A percentile compares a stretch with the other conserved stretches of the same genome.
phyloP scores from a whole-genome alignment of 495 filamentous ascomycete genomes.

The Mytilinidion resinicola region DNA sequence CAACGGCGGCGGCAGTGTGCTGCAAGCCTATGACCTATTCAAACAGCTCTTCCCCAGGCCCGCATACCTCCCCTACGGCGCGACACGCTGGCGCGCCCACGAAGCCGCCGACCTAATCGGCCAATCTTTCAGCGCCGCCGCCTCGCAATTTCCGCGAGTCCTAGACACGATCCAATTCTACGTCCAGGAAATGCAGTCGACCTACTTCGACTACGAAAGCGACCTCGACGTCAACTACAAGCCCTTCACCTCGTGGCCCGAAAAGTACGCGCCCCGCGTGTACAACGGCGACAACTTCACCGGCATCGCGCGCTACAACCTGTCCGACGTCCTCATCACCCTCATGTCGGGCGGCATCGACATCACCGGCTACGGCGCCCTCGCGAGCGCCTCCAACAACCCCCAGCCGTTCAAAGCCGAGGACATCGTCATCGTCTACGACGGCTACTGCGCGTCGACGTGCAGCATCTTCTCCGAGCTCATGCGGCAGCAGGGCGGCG shows the following conservation, averaged over 20 bases:
- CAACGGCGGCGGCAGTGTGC: slow-evolving; percentile 36
- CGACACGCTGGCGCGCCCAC: slow-evolving; percentile 42
- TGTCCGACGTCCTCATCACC: slow-evolving; percentile 13
- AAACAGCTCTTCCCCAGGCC: slow-evolving; percentile 35
- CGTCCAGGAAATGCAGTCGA: not conserved
- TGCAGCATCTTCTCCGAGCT: slow-evolving; percentile 56
- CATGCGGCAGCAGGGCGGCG: slow-evolving; percentile 48
- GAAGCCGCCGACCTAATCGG: slow-evolving; percentile 42
- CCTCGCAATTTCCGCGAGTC: slow-evolving; percentile 9
- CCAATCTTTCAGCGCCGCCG: slow-evolving; percentile 36
- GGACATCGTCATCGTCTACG: slow-evolving; percentile 37
- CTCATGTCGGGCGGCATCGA: slow-evolving; percentile 24
- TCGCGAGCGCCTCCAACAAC: slow-evolving; percentile 35
- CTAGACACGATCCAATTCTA: not conserved
- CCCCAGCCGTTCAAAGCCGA: slow-evolving; percentile 26
- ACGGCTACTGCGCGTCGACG: slow-evolving; percentile 60
- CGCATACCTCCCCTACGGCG: slow-evolving; percentile 40
- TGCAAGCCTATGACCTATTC: slow-evolving; percentile 41
- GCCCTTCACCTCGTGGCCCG: slow-evolving; percentile 19
- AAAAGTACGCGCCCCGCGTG: slow-evolving; percentile 26
- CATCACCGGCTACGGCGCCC: slow-evolving; percentile 30
- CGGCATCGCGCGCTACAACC: slow-evolving; percentile 22
- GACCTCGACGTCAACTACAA: slow-evolving; percentile 16
- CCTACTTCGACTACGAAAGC: slow-evolving; percentile 22
- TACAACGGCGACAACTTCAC: slow-evolving; percentile 26